Conservation (phyloP, 2,329 filamentous ascomycete species). For the Fusarium heterosporum region DNA sequence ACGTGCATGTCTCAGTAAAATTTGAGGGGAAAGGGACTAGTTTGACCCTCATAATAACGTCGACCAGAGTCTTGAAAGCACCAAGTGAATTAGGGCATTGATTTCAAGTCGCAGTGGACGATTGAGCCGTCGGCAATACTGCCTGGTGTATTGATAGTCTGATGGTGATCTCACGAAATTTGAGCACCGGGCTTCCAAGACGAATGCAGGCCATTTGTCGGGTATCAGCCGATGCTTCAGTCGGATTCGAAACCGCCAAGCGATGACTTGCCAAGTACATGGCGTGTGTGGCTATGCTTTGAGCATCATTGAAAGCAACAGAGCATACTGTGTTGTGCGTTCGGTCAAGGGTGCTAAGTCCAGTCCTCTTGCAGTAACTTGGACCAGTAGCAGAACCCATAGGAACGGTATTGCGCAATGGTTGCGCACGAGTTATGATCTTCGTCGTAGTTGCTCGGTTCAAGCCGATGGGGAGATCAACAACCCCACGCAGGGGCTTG, state of each 20-base stretch:
- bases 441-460: slow-evolving; percentile 33
- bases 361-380: background rate
- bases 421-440: slow-evolving; percentile 15
- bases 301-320: slow-evolving; percentile 1
- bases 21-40: background rate
- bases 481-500: slow-evolving; percentile 20
- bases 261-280: slow-evolving; percentile 1
- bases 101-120: background rate
- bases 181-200: background rate
- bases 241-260: slow-evolving; percentile 14
- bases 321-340: background rate
- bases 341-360: slow-evolving; percentile 7
- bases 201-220: background rate
- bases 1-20: slow-evolving; percentile 37
- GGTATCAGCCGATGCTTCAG: background rate
- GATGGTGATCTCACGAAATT: background rate
- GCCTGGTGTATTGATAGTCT: background rate
- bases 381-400: slow-evolving; percentile 15
- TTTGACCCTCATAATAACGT: slow-evolving; percentile 13
- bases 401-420: slow-evolving; percentile 32
- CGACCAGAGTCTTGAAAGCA: slow-evolving; percentile 5
- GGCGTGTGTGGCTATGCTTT: slow-evolving; percentile 12
- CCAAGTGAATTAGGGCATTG: background rate
- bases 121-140: background rate
- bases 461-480: slow-evolving; percentile 30